These are phyloP conservation scores for Quercus tomentella DNA, from an alignment of 331 rosid genomes.

Conservation along the genomic window DNA sequence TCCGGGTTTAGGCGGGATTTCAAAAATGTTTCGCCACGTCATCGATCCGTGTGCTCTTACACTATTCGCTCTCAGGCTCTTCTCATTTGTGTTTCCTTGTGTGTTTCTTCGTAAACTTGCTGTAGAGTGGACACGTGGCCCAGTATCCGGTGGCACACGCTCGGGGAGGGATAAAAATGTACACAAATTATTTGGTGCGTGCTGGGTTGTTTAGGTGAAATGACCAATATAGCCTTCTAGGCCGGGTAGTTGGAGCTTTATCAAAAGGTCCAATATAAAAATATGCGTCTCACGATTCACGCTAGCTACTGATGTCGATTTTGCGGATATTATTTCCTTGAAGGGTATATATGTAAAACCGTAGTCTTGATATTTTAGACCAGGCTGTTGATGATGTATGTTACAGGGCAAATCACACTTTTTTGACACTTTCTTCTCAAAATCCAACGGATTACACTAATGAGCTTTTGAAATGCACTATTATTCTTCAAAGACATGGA, in stretches of 20 bases:
- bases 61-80: not conserved
- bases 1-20: slow-evolving; percentile 95
- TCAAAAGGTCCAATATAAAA: too few relatives aligned
- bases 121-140: not conserved
- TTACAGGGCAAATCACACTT: too few relatives aligned
- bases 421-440: too few relatives aligned
- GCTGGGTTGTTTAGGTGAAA: too few relatives aligned
- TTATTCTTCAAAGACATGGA: too few relatives aligned
- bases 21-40: slow-evolving; percentile 46
- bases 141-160: slow-evolving; percentile 15
- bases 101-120: slow-evolving; percentile 36
- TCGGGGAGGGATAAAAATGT: too few relatives aligned
- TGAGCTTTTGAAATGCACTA: too few relatives aligned
- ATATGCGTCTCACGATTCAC: too few relatives aligned
- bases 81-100: slow-evolving; percentile 59
- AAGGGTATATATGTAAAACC: not conserved
- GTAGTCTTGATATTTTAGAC: not conserved
- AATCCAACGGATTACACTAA: too few relatives aligned
- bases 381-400: too few relatives aligned
- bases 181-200: not conserved
- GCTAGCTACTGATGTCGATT: too few relatives aligned
- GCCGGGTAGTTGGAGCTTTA: not conserved
- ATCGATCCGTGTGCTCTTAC: slow-evolving; percentile 36
- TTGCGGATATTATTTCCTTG: slow-evolving; percentile 1
- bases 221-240: too few relatives aligned